A percentile compares a stretch with the other conserved stretches of the same genome.
These are phyloP conservation scores for Lyophyllum shimeji DNA, from an alignment of 768 basidiomycete species.

Conservation along the genomic window DNA sequence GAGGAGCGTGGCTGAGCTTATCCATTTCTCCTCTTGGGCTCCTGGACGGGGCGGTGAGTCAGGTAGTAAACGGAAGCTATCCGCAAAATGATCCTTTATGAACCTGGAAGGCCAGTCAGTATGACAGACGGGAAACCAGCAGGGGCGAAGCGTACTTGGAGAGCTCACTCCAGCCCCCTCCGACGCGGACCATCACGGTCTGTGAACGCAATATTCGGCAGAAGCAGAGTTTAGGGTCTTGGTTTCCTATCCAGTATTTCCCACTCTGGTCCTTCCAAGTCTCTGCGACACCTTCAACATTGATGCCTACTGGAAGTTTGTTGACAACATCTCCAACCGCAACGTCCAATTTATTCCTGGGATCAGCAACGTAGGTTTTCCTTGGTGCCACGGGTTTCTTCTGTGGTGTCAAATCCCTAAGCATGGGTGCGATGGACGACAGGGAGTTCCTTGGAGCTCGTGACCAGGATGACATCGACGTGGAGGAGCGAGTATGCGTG, in stretches of 20 bases:
- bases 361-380: slow-evolving; percentile 82
- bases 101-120: slow-evolving; percentile 51
- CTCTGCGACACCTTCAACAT: slow-evolving; percentile 75
- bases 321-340: slow-evolving; percentile 93
- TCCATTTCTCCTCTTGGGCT: slow-evolving; percentile 75
- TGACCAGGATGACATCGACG: slow-evolving; percentile 63
- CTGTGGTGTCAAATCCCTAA: slow-evolving; percentile 44
- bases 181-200: slow-evolving; percentile 95
- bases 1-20: slow-evolving; percentile 71
- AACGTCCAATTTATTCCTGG: slow-evolving; percentile 89
- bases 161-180: slow-evolving; percentile 92
- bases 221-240: slow-evolving; percentile 88
- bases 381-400: slow-evolving; percentile 39
- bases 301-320: slow-evolving; percentile 81
- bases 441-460: slow-evolving; percentile 68
- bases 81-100: slow-evolving; percentile 83
- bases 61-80: slow-evolving; percentile 71
- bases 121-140: background rate
- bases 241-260: slow-evolving; percentile 94
- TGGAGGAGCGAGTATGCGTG: slow-evolving; percentile 39
- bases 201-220: slow-evolving; percentile 89
- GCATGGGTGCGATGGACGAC: slow-evolving; percentile 35
- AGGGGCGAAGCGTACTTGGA: slow-evolving; percentile 62
- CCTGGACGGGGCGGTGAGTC: slow-evolving; percentile 59
- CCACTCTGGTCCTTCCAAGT: slow-evolving; percentile 93